Conservation (phyloP, 257 asterid species). For the Solanum gandarillasii region DNA sequence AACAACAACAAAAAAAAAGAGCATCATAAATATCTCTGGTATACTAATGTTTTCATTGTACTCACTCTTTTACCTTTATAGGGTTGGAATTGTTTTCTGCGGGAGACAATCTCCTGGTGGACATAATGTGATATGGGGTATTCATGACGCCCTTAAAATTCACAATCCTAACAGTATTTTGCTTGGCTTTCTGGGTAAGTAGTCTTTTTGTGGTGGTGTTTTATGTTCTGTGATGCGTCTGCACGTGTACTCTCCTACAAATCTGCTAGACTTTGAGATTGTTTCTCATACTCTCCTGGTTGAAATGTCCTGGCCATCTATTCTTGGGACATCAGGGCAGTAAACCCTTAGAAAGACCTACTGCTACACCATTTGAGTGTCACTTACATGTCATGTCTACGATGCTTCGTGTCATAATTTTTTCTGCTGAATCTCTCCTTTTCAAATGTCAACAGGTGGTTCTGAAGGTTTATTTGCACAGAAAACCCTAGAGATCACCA, state of each 20-base stretch:
- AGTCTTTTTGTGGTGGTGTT: background rate
- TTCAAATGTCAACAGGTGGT: conserved; percentile 52
- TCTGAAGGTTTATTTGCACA: conserved; percentile 95
- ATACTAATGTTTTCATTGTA: background rate
- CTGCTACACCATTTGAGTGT: background rate
- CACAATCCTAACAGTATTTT: conserved; percentile 66
- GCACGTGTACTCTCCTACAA: background rate
- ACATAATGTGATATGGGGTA: conserved; percentile 94
- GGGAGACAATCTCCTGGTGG: conserved; percentile 99
- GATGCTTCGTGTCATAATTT: background rate
- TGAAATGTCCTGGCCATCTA: background rate
- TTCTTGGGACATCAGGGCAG: background rate
- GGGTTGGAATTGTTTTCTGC: conserved; percentile 93
- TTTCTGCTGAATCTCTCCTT: background rate
- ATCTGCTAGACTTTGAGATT: background rate
- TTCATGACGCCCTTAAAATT: conserved; percentile 63
- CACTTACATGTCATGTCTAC: background rate
- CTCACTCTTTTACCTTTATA: conserved; percentile 2
- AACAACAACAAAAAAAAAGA: background rate
- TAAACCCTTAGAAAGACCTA: background rate
- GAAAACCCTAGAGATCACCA: conserved; percentile 74
- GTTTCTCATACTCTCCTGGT: background rate
- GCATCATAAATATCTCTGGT: background rate
- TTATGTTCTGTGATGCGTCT: background rate
- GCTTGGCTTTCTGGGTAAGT: conserved; percentile 84